phyloP scores from a whole-genome alignment of 768 basidiomycete genomes.

The Suillus sp. region DNA sequence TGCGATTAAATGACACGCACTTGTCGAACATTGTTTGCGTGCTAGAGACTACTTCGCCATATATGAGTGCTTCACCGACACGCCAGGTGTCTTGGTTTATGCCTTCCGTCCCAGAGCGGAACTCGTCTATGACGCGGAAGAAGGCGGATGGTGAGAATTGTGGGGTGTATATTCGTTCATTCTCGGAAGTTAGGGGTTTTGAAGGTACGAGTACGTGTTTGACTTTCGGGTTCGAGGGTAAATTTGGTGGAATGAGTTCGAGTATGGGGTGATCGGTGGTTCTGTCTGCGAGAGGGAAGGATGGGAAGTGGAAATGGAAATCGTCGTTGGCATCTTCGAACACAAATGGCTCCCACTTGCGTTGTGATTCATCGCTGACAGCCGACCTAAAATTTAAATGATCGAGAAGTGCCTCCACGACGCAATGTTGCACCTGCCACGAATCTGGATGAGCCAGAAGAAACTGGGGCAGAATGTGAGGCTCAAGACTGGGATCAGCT shows the following conservation, averaged over 20 bases:
- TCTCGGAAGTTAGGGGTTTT: slow-evolving; percentile 48
- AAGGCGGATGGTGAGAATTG: slow-evolving; percentile 69
- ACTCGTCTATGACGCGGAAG: slow-evolving; percentile 50
- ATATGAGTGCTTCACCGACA: slow-evolving; percentile 78
- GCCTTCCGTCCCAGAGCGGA: slow-evolving; percentile 31
- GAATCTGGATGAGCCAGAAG: slow-evolving; percentile 29
- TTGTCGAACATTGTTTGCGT: slow-evolving; percentile 95
- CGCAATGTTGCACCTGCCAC: slow-evolving; percentile 22
- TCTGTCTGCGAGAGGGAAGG: slow-evolving; percentile 26
- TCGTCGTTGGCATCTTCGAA: slow-evolving; percentile 73
- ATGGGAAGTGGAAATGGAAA: slow-evolving; percentile 56
- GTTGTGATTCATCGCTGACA: slow-evolving; percentile 38
- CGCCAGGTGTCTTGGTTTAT: slow-evolving; percentile 43
- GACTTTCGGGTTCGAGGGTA: slow-evolving; percentile 38
- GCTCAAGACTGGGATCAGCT: slow-evolving; percentile 3
- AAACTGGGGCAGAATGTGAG: slow-evolving; percentile 29
- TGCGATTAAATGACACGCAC: slow-evolving; percentile 45
- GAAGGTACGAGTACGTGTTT: slow-evolving; percentile 58
- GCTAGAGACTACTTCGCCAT: slow-evolving; percentile 88
- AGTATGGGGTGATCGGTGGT: slow-evolving; percentile 20
- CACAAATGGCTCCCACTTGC: slow-evolving; percentile 27
- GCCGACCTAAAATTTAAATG: slow-evolving; percentile 47
- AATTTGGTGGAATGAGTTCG: slow-evolving; percentile 28
- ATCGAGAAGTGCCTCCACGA: slow-evolving; percentile 23
- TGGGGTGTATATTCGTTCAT: slow-evolving; percentile 51